Base-by-base conservation (phyloP, 129 eudicot genomes). In the Artemisia tridentata region DNA sequence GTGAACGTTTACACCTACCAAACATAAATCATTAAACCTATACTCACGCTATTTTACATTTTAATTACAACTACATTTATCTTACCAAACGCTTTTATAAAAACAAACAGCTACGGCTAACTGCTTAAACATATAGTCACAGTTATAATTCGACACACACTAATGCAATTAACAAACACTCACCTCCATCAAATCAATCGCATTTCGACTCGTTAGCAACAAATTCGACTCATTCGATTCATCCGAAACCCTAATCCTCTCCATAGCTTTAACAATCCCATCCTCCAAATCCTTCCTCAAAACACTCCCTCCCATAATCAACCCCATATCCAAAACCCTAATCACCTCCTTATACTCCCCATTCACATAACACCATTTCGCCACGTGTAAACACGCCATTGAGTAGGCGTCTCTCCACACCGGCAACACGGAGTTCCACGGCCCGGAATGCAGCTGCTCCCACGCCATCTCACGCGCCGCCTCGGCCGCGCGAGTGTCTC, bases 391-490 rank as follows among this genome's bases (percentile, higher is more conserved):
- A 67, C 97, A 95, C 75, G 99, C 96, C 92, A 90, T 88, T 57
- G 99, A 73, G 65, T 95, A 95, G 4, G 97, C 99, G 79, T 95
- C 99, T 58, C 97, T 72, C 99, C 99, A 95, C 46, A 88, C 77
- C 4, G 93, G 93, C 5, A 86, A 34, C 73, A 95, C 96, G 3
- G 99, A 87, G 82, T 82, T 82, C 99, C 99, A 95, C 0, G 99
- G 99, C 0, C 97, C 99, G 12, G 91, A 90, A 71, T 95, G 99
- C 2, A 95, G 91, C 68, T 95, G 99, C 84, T 95, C 99, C 99
- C 99, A 95, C 52, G 99, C 99, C 93, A 95, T 87, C 82, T 95
- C 99, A 81, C 82, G 84, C 79, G 97, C 96, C 69, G 88, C 95
- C 89, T 93, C 99, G 61, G 99, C 97, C 27, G 97, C 99, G 7